Base-by-base conservation (phyloP, 768 basidiomycete species). In the Gymnopilus dilepis region DNA sequence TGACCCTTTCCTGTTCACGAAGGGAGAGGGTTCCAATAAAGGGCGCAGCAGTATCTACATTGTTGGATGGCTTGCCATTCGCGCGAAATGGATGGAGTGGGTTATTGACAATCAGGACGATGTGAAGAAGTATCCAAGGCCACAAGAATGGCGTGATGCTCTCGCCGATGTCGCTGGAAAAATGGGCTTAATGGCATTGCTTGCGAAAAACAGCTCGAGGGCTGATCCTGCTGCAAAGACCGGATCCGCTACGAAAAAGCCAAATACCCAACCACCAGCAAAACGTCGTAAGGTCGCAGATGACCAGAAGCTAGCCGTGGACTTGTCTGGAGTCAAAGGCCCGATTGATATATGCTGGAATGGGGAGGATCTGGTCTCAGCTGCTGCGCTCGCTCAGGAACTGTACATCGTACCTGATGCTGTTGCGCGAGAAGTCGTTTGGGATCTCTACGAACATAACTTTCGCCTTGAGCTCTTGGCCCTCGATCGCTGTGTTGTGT, bases 391-490 rank as follows among this genome's bases (percentile, higher is more conserved):
- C 7, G 5, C 22, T 19, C 28, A 17, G n/a, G 43, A n/a, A 1
- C 19, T 4, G 8, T 5, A 21, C 5, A 8, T 17, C 13, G 17
- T 54, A 19, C 2, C 22, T 5, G 21, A n/a, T 8, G 1, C 2
- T 13, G 19, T 54, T 8, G n/a, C 13, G 2, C 45, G 50, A 7
- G 51, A 61, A 22, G 56, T 64, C 21, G 17, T 61, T 6, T 67
- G 66, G 66, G 60, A 64, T 19, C 37, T 61, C 19, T 64, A 50
- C 17, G 57, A 67, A 37, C 55, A 59, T 52, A 67, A 67, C 37
- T 67, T 64, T 21, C 57, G 48, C 6, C 15, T 64, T 7, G 66
- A 67, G 41, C 26, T 67, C 12, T 17, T 66, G 1, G 50, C 50
- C 1, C 28, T 66, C 1, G 62, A 66, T 47, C 41, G 56, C 15